Evolutionary conservation across 768 basidiomycete species (phyloP).

Genomic region (Macrocybe gigantea): DNA sequence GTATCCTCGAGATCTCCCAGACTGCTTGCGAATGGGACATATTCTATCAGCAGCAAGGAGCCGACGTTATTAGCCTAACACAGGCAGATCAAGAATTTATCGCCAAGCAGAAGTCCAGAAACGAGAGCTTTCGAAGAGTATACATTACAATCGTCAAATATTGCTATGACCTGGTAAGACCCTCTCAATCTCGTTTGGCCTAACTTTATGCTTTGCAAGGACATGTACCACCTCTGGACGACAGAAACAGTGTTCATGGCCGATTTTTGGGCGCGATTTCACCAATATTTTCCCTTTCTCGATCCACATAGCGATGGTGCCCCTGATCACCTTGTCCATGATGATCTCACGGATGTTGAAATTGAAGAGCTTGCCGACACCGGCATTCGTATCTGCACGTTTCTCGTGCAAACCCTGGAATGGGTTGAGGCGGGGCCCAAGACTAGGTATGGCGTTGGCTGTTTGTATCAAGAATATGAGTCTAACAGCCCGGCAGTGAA

Average conservation of each 20-base stretch:
- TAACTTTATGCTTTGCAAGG: constrained; percentile 14
- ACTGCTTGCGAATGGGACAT: constrained; percentile 21
- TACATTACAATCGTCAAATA: constrained; percentile 24
- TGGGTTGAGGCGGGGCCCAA: constrained; percentile 14
- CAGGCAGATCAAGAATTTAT: constrained; percentile 10
- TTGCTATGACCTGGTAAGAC: constrained; percentile 24
- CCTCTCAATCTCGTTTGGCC: not conserved
- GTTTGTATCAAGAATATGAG: not conserved
- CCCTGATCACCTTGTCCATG: constrained; percentile 21
- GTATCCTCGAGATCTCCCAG: constrained; percentile 18
- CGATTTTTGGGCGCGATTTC: constrained; percentile 31
- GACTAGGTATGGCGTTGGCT: constrained; percentile 8
- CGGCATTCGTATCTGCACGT: constrained; percentile 10
- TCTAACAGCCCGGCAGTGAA: too few relatives aligned
- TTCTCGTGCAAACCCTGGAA: constrained; percentile 12
- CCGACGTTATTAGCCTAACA: constrained; percentile 13
- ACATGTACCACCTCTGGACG: constrained; percentile 28
- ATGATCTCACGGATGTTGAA: constrained; percentile 19
- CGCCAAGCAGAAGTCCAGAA: constrained; percentile 6
- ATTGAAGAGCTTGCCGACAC: constrained; percentile 8
- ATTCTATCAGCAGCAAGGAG: constrained; percentile 13
- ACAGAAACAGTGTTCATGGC: constrained; percentile 17
- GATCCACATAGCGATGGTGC: constrained; percentile 11
- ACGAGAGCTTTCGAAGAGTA: constrained; percentile 18
- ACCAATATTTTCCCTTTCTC: constrained; percentile 34